phyloP scores from a whole-genome alignment of 495 filamentous ascomycete species.

The Glutinoglossum americanum region DNA sequence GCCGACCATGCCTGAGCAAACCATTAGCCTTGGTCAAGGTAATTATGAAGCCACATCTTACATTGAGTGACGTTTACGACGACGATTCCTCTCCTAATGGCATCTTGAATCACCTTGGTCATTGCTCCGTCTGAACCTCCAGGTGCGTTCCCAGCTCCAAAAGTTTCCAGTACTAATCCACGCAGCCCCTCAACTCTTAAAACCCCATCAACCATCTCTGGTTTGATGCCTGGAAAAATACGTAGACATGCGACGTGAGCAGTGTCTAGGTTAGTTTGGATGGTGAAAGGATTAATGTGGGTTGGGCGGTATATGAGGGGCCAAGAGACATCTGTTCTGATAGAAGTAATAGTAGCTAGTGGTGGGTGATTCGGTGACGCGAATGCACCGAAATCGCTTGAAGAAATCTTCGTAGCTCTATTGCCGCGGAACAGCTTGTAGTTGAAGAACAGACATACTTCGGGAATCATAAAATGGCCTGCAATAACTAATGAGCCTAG shows the following conservation, averaged over 20 bases:
- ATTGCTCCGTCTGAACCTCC: conserved; percentile 63
- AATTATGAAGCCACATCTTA: conserved; percentile 14
- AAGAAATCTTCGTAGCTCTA: conserved; percentile 70
- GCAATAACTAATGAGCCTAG: conserved; percentile 84
- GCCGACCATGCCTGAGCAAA: conserved; percentile 37
- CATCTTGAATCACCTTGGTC: conserved; percentile 56
- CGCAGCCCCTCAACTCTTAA: conserved; percentile 54
- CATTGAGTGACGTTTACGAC: conserved; percentile 93
- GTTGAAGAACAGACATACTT: conserved; percentile 92
- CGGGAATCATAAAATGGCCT: conserved; percentile 88
- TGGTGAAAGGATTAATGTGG: conserved; percentile 46
- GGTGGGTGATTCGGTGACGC: conserved; percentile 10
- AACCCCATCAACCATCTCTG: conserved; percentile 84
- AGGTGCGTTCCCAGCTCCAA: conserved; percentile 87
- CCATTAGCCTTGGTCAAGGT: neutral
- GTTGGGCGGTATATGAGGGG: conserved; percentile 54
- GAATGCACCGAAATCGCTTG: conserved; percentile 73
- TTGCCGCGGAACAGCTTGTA: conserved; percentile 85
- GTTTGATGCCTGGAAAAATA: conserved; percentile 89
- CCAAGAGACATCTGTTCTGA: conserved; percentile 73
- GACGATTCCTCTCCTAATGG: conserved; percentile 60
- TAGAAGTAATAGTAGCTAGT: conserved; percentile 31
- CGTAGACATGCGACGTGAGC: conserved; percentile 79
- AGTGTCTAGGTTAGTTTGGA: conserved; percentile 63
- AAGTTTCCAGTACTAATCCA: conserved; percentile 82